Base-by-base conservation (phyloP, 768 basidiomycete genomes). In the Tephrocybe sp. region DNA sequence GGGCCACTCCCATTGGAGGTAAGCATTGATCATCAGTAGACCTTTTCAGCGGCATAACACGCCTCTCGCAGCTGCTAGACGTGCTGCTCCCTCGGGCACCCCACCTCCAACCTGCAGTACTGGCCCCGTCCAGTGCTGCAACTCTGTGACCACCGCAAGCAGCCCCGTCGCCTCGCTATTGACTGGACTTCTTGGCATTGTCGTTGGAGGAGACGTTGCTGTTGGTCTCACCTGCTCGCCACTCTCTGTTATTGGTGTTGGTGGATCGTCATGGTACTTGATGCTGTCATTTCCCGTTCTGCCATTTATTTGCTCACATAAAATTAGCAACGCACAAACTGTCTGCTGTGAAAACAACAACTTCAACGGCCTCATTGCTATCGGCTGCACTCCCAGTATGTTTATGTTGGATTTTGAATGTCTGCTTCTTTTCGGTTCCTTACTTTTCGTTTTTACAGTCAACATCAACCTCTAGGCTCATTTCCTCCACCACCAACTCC, bases 321-420 rank as follows among this genome's bases (percentile, higher is more conserved):
- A 30, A 18, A 39, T 14, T 44, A 78, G 76, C 66, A 34, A 53
- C 4, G 42, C 54, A 12, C 73, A 79, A 56, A 64, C 75, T 10
- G 73, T 79, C 37, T 81, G 79, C 62, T 81, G 80, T 61, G 54
- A 65, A 23, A 67, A 72, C 51, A 76, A 79, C 54, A 53, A 58
- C 39, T 78, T 70, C 62, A 71, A 72, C 26, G 76, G 79, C 38
- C 58, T 77, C 28, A 65, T 79, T 46, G 69, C 65, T 7, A 55
- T 76, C 48, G 76, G 74, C 5, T 79, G 77, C 64, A 53, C 65
- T 12, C 72, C 73, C 1, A 68, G 76, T 78, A 61, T 58, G 76
- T 65, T 18, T 23, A 8, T 23, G 14, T 21, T 1, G 6, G 12
- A 10, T 23, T n/a, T 21, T 1, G 6, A n/a, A 10, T 43, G 12